phyloP scores from a whole-genome alignment of 2,329 filamentous ascomycete genomes.

The Dothiorella sarmentorum region DNA sequence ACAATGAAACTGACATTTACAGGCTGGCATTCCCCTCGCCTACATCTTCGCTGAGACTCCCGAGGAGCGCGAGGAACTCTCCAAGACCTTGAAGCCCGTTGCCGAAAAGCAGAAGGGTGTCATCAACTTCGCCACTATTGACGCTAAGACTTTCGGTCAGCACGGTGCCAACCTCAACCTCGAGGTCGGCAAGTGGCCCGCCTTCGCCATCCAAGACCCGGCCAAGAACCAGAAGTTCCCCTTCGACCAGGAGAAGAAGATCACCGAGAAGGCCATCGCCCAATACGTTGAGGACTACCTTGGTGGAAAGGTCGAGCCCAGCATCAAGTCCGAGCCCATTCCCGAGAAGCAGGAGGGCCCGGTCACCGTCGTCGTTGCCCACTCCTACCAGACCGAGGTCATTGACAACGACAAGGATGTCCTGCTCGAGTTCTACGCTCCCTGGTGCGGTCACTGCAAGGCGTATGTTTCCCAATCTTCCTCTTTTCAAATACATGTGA shows the following conservation, averaged over 20 bases:
- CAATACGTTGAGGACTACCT: constrained; percentile 83
- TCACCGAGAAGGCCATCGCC: constrained; percentile 69
- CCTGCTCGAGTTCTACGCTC: constrained; percentile 96
- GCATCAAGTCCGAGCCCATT: constrained; percentile 97
- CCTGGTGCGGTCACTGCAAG: constrained; percentile 72
- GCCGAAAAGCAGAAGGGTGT: constrained; percentile 89
- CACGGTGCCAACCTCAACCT: constrained; percentile 98
- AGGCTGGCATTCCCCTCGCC: constrained; percentile 83
- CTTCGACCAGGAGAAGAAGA: constrained; percentile 77
- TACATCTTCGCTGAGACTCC: constrained; percentile 95
- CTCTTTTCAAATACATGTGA: background rate
- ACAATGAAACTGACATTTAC: constrained; percentile 18
- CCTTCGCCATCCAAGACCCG: constrained; percentile 95
- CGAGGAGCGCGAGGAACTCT: constrained; percentile 81
- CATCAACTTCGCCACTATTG: constrained; percentile 97
- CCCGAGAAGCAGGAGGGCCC: constrained; percentile 90
- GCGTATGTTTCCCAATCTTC: constrained; percentile 41
- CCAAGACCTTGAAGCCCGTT: constrained; percentile 74
- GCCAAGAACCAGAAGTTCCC: constrained; percentile 97
- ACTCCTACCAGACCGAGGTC: constrained; percentile 89
- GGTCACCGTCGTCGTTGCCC: constrained; percentile 84
- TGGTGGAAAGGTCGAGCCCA: constrained; percentile 85
- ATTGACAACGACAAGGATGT: constrained; percentile 95
- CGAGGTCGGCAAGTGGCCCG: constrained; percentile 89
- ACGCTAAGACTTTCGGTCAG: constrained; percentile 88